A percentile compares a stretch with the other conserved stretches of the same genome.
These are phyloP conservation scores for Vaccinium corymbosum DNA, from an alignment of 148 eudicot species.

Conservation along the genomic window DNA sequence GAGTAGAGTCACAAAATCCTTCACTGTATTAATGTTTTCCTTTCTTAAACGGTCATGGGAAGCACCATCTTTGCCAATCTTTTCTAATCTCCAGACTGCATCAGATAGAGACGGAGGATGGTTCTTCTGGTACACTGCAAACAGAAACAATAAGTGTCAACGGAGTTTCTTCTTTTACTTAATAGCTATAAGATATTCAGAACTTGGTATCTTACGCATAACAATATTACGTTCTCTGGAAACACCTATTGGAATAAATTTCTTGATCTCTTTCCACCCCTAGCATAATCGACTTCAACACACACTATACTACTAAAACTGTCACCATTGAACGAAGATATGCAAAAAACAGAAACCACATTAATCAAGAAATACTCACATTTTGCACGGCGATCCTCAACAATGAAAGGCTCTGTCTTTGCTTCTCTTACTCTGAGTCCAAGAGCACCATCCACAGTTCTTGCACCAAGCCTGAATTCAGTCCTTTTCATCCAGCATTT, in stretches of 20 bases:
- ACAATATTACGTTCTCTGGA: background rate
- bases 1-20: conserved; percentile 54
- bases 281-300: background rate
- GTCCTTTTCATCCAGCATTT: conserved; percentile 12
- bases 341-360: background rate
- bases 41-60: conserved; percentile 42
- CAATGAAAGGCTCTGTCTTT: conserved; percentile 11
- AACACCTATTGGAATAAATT: background rate
- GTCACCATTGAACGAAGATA: background rate
- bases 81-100: conserved; percentile 55
- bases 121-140: conserved; percentile 53
- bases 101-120: conserved; percentile 51
- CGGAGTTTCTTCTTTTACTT: background rate
- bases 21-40: conserved; percentile 36
- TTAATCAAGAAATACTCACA: conserved; percentile 11
- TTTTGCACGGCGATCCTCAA: conserved; percentile 7
- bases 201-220: background rate
- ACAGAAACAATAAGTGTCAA: conserved; percentile 6
- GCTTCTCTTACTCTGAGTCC: conserved; percentile 11
- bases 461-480: conserved; percentile 22
- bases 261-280: background rate
- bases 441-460: background rate
- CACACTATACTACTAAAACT: background rate
- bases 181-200: too few species aligned
- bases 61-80: conserved; percentile 55